Evolutionary conservation across 192 early-diverging fungal genomes (phyloP).

Genomic region (Funneliformis mosseae): DNA sequence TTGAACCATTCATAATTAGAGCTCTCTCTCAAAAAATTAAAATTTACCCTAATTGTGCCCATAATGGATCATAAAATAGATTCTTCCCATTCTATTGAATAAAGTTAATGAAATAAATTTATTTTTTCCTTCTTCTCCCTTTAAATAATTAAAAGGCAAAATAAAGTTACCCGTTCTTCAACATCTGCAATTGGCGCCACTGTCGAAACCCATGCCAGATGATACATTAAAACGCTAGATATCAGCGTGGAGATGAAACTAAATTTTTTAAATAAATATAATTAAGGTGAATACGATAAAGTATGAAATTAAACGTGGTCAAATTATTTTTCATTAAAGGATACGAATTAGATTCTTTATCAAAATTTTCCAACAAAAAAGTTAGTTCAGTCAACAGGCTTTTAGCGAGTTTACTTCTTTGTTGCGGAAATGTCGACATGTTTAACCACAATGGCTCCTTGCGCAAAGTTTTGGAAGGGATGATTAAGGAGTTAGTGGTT

Average conservation of each 20-base stretch:
- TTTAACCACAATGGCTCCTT: conserved; percentile 53
- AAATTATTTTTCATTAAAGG: background rate
- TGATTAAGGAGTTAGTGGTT: conserved; percentile 25
- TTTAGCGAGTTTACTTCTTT: conserved; percentile 36
- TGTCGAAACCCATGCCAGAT: conserved; percentile 60
- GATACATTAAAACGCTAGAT: conserved; percentile 52
- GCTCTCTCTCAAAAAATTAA: background rate
- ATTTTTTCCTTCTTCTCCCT: background rate
- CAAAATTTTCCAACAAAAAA: conserved; percentile 39
- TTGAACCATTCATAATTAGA: background rate
- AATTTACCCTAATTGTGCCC: conserved; percentile 57
- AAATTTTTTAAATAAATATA: background rate
- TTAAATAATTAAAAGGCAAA: background rate
- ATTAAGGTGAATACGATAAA: background rate
- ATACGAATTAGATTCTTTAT: conserved; percentile 39
- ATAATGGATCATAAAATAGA: conserved; percentile 56
- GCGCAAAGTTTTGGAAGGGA: conserved; percentile 23
- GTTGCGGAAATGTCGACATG: conserved; percentile 48
- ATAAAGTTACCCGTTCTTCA: conserved; percentile 38
- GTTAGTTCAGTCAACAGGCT: conserved; percentile 40
- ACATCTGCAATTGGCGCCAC: conserved; percentile 49
- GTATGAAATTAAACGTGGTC: background rate
- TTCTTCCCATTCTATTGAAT: conserved; percentile 36
- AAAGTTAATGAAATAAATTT: background rate
- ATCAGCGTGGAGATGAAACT: conserved; percentile 54